Evolutionary conservation across 768 basidiomycete species (phyloP).

Genomic region (Pleurotus tuoliensis): DNA sequence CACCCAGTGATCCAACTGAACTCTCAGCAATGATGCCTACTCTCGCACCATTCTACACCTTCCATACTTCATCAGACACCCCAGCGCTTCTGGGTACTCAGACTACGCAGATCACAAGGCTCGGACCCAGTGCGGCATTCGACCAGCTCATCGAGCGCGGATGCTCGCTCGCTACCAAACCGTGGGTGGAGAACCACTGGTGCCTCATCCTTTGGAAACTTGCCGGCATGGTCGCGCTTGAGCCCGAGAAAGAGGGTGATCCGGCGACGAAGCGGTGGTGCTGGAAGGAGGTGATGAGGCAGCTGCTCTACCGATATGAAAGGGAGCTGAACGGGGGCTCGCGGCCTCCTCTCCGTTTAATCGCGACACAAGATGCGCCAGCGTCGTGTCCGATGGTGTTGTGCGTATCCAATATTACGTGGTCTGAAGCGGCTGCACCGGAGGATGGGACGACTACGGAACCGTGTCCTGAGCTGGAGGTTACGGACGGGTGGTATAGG

Average conservation of each 20-base stretch:
- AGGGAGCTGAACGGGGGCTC: conserved; percentile 75
- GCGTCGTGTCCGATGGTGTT: conserved; percentile 80
- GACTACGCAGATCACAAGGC: conserved; percentile 15
- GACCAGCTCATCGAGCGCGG: conserved; percentile 51
- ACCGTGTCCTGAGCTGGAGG: conserved; percentile 63
- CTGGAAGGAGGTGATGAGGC: conserved; percentile 76
- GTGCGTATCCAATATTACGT: conserved; percentile 71
- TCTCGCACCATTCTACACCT: conserved; percentile 57
- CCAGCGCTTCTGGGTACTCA: conserved; percentile 15
- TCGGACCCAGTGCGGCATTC: conserved; percentile 55
- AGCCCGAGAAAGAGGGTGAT: conserved; percentile 52
- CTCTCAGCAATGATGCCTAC: conserved; percentile 52
- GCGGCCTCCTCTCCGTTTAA: conserved; percentile 76
- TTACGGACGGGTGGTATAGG: conserved; percentile 98
- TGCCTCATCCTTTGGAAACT: conserved; percentile 90
- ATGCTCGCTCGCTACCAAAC: conserved; percentile 63
- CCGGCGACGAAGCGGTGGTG: conserved; percentile 64
- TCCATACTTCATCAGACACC: conserved; percentile 37
- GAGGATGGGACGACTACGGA: conserved; percentile 34
- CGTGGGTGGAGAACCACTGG: conserved; percentile 96
- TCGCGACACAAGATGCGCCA: conserved; percentile 81
- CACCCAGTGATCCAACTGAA: conserved; percentile 37
- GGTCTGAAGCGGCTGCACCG: conserved; percentile 36
- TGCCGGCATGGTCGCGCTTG: conserved; percentile 74
- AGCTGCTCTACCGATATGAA: conserved; percentile 89